Base-by-base conservation (phyloP, 2,329 filamentous ascomycete species). In the Paraconiothyrium brasiliense region DNA sequence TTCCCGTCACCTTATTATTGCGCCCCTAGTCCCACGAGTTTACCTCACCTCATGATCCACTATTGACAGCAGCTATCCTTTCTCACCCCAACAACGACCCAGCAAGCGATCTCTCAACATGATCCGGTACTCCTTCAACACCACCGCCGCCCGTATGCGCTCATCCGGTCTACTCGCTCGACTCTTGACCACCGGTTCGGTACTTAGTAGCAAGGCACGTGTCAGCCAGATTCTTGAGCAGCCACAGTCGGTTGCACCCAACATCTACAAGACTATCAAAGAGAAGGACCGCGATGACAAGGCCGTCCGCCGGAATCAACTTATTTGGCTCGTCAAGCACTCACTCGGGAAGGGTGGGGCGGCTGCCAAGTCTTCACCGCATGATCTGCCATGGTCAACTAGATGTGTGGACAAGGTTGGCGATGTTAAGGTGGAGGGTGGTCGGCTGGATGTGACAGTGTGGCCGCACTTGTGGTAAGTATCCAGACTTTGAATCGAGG, bases 381-480 rank as follows among this genome's bases (percentile, higher is more conserved):
- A 63, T n/a, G 39, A 60, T 3, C 10, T 47, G 32, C 50, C 54
- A 4, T 63, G 57, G 57, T 22, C 8, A n/a, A 16, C 41, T 16
- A n/a, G 22, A 8, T 14, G 7, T n/a, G 32, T 2, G n/a, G 37
- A 44, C 39, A 48, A 59, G 14, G 47, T 30, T 30, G 27, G 27
- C 27, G 27, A 20, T 22, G 51, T 22, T 24, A 54, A 41, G 35
- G 43, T 14, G 13, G 8, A 35, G 13, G 32, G n/a, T 1, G 22
- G 39, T 22, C 34, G 35, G 4, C 52, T 55, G 44, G 51, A 61
- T 13, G 48, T 64, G 20, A 68, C 67, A 0, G 56, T 68, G n/a
- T 71, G 69, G 69, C 54, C 67, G 32, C 59, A 70, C 50, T 34
- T 71, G 34, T 73, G 67, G 71, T 71, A 14, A 62, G 56, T 54